A percentile compares a stretch with the other conserved stretches of the same genome.
Evolutionary conservation across 2,329 filamentous ascomycete species (phyloP).

Genomic region (Ophiostoma sp.): DNA sequence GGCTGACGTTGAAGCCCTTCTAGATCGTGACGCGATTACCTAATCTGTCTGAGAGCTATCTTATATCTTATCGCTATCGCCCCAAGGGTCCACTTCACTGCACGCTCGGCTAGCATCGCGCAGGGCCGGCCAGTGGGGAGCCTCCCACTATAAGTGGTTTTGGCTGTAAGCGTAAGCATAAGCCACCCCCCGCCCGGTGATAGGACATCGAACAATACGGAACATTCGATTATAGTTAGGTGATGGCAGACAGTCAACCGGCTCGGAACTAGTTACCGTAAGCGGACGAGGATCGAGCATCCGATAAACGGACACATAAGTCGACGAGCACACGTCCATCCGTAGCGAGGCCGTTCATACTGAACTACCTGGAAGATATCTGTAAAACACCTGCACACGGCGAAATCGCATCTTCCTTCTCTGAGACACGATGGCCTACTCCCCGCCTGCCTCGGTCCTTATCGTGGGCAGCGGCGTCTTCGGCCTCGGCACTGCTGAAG

Average conservation of each 20-base stretch:
- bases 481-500: conserved; percentile 57
- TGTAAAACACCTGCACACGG: too few species aligned
- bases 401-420: neutral
- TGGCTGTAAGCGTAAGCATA: neutral
- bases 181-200: neutral
- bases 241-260: neutral
- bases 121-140: neutral
- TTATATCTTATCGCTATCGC: neutral
- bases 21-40: neutral
- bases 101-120: conserved; percentile 3
- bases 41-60: neutral
- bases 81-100: neutral
- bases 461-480: conserved; percentile 66
- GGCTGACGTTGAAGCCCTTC: neutral
- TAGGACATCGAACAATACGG: neutral
- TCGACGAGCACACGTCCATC: too few species aligned
- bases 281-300: neutral
- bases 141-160: neutral
- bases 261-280: conserved; percentile 1
- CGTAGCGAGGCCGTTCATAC: too few species aligned
- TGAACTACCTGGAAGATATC: too few species aligned
- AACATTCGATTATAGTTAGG: neutral
- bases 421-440: neutral
- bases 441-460: conserved; percentile 48
- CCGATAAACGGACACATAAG: neutral